These are phyloP conservation scores for Brettanomyces bruxellensis DNA, from an alignment of 805 yeast genomes.

Conservation along the genomic window DNA sequence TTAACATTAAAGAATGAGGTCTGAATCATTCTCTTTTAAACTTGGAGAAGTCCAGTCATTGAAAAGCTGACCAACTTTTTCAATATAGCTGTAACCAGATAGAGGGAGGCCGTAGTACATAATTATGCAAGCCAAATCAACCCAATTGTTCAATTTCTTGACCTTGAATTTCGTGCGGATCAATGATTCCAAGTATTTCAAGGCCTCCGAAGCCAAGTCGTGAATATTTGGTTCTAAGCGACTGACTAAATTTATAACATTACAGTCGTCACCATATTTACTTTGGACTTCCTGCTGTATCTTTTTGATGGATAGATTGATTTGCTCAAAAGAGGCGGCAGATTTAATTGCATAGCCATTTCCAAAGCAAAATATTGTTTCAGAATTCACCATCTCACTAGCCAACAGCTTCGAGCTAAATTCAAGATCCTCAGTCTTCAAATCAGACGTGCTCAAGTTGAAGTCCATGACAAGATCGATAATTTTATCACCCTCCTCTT, in stretches of 20 bases:
- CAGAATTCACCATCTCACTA: background rate
- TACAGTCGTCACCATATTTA: background rate
- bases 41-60: constrained; percentile 2
- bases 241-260: background rate
- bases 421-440: background rate
- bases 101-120: constrained; percentile 2
- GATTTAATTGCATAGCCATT: background rate
- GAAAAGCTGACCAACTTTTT: background rate
- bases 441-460: background rate
- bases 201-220: background rate
- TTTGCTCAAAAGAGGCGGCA: background rate
- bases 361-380: background rate
- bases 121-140: background rate
- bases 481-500: background rate
- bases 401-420: background rate
- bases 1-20: background rate
- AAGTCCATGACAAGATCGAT: constrained; percentile 1
- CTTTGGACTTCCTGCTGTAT: background rate
- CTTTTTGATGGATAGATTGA: background rate
- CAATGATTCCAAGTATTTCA: background rate
- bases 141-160: background rate
- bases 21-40: background rate
- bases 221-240: background rate
- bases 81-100: background rate
- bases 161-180: background rate